Evolutionary conservation across 805 yeast genomes (phyloP), one percentile per base, ranked within the genome.

Genomic region (Starmerella bacillaris): DNA sequence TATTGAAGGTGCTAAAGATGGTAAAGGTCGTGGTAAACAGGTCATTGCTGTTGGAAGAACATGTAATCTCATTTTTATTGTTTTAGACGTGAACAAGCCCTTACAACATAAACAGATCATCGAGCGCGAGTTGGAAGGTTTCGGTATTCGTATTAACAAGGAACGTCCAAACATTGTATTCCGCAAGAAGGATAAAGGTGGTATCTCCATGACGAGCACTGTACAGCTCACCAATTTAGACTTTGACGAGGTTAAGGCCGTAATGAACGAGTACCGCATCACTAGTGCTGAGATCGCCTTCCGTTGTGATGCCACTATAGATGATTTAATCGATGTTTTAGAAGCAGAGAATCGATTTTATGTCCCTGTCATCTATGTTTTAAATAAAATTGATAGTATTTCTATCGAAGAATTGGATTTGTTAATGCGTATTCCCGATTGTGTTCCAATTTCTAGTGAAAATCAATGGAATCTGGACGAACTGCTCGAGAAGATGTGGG

Each of bases 1-100:
- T 48, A 86, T 86, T 38, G 82, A 80, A 55, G 96, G 96, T 43
- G 96, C 96, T n/a, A 71, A 89, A 39, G 94, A 82, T 53, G 96
- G 96, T 51, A 83, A 83, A 56, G 98, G 98, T 54, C 74, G 98
- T 60, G 96, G 98, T 49, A 71, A 92, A 53, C 98, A 89, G 60
- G 98, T 89, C 37, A 89, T 89, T 59, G 98, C 98, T 2, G 98
- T 89, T 40, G 96, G 96, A n/a, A 71, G 98, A 59, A 82, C 95
- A 3, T 92, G 94, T 55, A 84, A 89, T 55, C 63, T 89, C 50
- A 69, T 89, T 34, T 89, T 89, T 57, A 79, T 89, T 53, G 93
- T 89, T 3, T 63, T 89, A 51, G 99, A 89, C 56, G 98, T 89
- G 37, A 82, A 83, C 60, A 89, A 89, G 54, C 98, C 98, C 3